Base-by-base conservation (phyloP, 2,329 filamentous ascomycete species). In the Botryosphaeria dothidea region DNA sequence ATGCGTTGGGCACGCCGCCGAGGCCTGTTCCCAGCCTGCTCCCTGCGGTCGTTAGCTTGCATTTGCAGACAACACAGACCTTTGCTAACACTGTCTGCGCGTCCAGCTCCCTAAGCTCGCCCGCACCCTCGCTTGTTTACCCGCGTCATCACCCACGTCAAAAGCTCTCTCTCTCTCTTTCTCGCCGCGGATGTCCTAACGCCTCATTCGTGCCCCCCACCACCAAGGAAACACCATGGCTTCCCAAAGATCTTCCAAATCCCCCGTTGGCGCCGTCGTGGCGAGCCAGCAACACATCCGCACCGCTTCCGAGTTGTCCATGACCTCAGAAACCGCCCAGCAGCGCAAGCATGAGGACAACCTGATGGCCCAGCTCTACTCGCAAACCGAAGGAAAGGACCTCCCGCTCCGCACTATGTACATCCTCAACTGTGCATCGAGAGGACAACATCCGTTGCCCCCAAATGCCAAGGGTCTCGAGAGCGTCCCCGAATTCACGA, bases 341-440 rank as follows among this genome's bases (percentile, higher is more conserved):
- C 38, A 60, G 38, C 62, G 52, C 51, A 64, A 46, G 51, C 38
- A 57, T 34, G 51, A 64, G 31, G 62, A 57, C 41, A 54, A 45
- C 62, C 51, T 64, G 38, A 48, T 87, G 57, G 85, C 87, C 65
- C 85, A 87, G 71, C 79, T 85, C 65, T 77, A 86, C 62, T 81
- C 81, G 54, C 85, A 87, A 69, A 84, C 85, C 8, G 83, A 82
- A 70, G 85, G 81, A 69, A 89, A 90, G 71, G 88, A 90, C 70
- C 86, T 90, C 34, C 88, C 88, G 21, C 80, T 90, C 29, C 84
- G 87, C 65, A 89, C 86, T 67, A 89, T 90, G 85, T 90, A 89
- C 78, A 84, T 84, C 27, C 81, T 90, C 74, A 90, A 90, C 72
- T 87, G 84, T 67, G 83, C 84, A 19, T 82, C 86, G 19, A 82